These are phyloP conservation scores for Lathyrus oleraceus DNA, from an alignment of 306 rosid species.

Conservation along the genomic window DNA sequence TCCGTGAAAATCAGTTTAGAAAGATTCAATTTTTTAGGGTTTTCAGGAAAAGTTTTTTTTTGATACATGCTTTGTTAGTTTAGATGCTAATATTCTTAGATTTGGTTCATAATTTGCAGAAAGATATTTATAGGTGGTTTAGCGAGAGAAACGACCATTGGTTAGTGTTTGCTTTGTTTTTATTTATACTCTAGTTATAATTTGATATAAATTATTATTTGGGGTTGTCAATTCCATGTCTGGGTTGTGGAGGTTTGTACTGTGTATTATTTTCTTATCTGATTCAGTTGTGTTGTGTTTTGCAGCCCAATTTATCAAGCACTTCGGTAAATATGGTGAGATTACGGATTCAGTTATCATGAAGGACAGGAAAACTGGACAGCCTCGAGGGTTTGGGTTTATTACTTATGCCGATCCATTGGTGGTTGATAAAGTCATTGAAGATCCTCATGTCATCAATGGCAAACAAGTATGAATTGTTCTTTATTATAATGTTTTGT, in stretches of 20 bases:
- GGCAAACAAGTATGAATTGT: constrained; percentile 70
- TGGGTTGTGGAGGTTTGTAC: constrained; percentile 1
- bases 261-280: constrained; percentile 24
- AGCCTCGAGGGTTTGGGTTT: constrained; percentile 94
- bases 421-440: constrained; percentile 89
- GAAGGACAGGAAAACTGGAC: constrained; percentile 94
- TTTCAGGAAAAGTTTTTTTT: not conserved
- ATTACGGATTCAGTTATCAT: constrained; percentile 86
- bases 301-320: constrained; percentile 86
- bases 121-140: constrained; percentile 96
- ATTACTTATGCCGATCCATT: constrained; percentile 80
- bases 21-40: not conserved
- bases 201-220: not conserved
- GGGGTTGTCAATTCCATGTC: constrained; percentile 28
- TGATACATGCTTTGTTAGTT: not conserved
- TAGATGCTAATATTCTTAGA: constrained; percentile 39
- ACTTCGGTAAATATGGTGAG: constrained; percentile 84
- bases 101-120: constrained; percentile 65
- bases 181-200: not conserved
- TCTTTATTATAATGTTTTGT: constrained; percentile 17
- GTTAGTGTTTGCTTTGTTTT: constrained; percentile 56
- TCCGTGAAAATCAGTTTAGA: constrained; percentile 4
- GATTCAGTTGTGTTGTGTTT: constrained; percentile 1
- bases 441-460: constrained; percentile 75
- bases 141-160: constrained; percentile 90